Conservation (phyloP, 768 basidiomycete species). For the Suillus fuscotomentosus region DNA sequence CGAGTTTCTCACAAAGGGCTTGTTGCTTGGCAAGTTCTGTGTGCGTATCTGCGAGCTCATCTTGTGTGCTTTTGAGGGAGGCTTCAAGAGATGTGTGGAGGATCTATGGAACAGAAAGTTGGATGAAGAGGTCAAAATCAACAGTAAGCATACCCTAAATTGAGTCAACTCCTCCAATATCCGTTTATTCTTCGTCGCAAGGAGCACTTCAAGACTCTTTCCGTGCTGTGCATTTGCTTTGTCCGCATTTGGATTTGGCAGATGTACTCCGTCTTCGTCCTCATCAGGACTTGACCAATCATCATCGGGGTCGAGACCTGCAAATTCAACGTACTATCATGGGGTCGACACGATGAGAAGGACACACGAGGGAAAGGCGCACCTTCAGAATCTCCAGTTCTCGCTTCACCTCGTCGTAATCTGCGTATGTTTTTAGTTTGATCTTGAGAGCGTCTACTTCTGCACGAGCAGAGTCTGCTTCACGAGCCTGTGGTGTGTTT, state of each 20-base stretch:
- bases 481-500: not conserved
- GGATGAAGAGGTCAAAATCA: not conserved
- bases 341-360: not conserved
- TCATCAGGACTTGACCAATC: constrained; percentile 40
- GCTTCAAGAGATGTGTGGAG: constrained; percentile 79
- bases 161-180: constrained; percentile 91
- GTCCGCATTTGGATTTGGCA: constrained; percentile 88
- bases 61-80: constrained; percentile 55
- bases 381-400: constrained; percentile 99
- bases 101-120: constrained; percentile 47
- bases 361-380: constrained; percentile 12
- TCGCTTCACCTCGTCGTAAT: constrained; percentile 98
- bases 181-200: constrained; percentile 92
- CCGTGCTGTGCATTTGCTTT: constrained; percentile 76
- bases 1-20: constrained; percentile 83
- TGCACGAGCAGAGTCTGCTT: not conserved
- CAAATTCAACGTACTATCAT: constrained; percentile 90
- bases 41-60: constrained; percentile 55
- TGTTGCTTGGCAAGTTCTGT: constrained; percentile 77
- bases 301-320: constrained; percentile 72
- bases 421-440: constrained; percentile 68
- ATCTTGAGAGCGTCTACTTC: constrained; percentile 71
- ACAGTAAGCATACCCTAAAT: constrained; percentile 61
- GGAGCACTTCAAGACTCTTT: constrained; percentile 84
- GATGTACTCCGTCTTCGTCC: constrained; percentile 51